Conservation (phyloP, 2,329 filamentous ascomycete species). For the Lasiodiplodia hormozganensis region DNA sequence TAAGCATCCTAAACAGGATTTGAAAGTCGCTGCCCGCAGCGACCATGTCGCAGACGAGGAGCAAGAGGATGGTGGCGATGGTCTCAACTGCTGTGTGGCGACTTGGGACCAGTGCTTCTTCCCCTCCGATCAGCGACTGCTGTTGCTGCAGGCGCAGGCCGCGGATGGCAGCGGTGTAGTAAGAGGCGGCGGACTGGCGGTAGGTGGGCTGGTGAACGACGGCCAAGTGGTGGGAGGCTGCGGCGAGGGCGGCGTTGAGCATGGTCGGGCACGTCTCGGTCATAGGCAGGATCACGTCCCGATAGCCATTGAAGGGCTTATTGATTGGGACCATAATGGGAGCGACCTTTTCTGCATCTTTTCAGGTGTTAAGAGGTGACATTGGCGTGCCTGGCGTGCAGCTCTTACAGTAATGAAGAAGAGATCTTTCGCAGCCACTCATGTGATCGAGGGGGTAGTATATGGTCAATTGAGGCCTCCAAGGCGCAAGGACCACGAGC, state of each 20-base stretch:
- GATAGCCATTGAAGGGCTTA: conserved; percentile 1
- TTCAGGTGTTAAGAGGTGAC: neutral
- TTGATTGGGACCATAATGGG: neutral
- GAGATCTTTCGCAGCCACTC: neutral
- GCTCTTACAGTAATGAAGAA: neutral
- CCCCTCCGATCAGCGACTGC: neutral
- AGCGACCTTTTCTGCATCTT: neutral
- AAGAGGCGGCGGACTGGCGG: neutral
- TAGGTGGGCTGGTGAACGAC: neutral
- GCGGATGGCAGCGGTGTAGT: neutral
- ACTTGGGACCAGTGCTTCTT: neutral
- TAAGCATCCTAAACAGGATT: neutral
- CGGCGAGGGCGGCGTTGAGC: conserved; percentile 1
- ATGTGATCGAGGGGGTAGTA: neutral
- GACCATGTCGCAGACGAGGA: neutral
- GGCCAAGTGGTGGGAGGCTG: neutral
- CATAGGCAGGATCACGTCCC: neutral
- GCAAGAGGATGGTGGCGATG: neutral
- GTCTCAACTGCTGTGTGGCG: neutral
- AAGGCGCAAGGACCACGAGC: neutral
- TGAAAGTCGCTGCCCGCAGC: neutral
- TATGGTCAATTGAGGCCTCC: neutral
- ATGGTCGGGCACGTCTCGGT: neutral
- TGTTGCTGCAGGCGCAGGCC: neutral
- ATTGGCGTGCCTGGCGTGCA: neutral